Percentiles rank a stretch among this genome's conserved stretches.
phyloP scores from a whole-genome alignment of 306 rosid genomes.

The Trifolium repens region DNA sequence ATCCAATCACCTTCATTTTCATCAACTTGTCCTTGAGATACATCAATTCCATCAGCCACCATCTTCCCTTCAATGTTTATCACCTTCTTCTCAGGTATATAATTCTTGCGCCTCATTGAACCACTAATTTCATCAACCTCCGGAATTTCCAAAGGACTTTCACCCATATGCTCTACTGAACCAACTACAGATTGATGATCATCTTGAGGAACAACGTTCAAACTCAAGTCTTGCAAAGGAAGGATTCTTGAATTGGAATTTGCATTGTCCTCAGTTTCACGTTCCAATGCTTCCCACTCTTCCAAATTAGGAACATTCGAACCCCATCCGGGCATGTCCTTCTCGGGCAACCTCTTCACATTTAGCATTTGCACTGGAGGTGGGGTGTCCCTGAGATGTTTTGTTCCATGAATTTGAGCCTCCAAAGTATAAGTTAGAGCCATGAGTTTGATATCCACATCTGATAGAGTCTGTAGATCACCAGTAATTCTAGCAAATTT shows the following conservation, averaged over 20 bases:
- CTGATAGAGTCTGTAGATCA: slow-evolving; percentile 91
- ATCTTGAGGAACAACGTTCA: slow-evolving; percentile 64
- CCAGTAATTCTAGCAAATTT: slow-evolving; percentile 93
- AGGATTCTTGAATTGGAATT: slow-evolving; percentile 67
- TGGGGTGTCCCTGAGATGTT: slow-evolving; percentile 74
- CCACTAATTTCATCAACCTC: slow-evolving; percentile 43
- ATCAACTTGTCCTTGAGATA: slow-evolving; percentile 72
- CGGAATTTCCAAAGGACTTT: slow-evolving; percentile 50
- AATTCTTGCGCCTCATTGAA: slow-evolving; percentile 53
- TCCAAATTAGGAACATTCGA: slow-evolving; percentile 81
- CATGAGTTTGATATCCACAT: slow-evolving; percentile 82
- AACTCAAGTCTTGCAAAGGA: slow-evolving; percentile 77
- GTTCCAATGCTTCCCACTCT: slow-evolving; percentile 92
- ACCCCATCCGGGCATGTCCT: slow-evolving; percentile 98
- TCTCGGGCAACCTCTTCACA: slow-evolving; percentile 80
- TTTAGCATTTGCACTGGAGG: slow-evolving; percentile 76
- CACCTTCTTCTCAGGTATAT: slow-evolving; percentile 64
- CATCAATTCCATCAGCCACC: slow-evolving; percentile 83
- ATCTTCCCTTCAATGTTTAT: slow-evolving; percentile 75
- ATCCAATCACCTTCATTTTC: slow-evolving; percentile 76
- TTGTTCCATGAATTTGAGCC: slow-evolving; percentile 79
- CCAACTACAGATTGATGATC: slow-evolving; percentile 47
- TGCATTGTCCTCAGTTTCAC: slow-evolving; percentile 47
- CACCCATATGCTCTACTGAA: slow-evolving; percentile 42
- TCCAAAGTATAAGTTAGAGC: slow-evolving; percentile 81